Evolutionary conservation across 2,329 filamentous ascomycete species (phyloP), one percentile per base, ranked within the genome.

Genomic region (Madurella mycetomatis): DNA sequence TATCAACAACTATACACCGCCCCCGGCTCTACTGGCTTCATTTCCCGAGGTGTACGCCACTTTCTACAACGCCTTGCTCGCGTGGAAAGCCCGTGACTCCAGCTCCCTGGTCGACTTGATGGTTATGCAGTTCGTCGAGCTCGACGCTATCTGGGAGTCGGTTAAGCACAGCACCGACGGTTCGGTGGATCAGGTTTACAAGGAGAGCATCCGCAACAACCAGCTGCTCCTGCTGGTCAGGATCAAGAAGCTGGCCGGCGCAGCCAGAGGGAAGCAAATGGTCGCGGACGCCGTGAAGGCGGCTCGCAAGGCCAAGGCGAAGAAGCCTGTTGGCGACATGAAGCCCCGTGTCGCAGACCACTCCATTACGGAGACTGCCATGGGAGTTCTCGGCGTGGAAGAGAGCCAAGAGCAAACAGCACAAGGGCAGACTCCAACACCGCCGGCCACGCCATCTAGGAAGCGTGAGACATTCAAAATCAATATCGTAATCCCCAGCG

Each of bases 91-190:
- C 1, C 82, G 88, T 49, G 89, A 92, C 66, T 89, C 87, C 0
- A 85, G 85, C 51, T 85, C 88, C 0, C 75, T 94, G 4, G 83
- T 92, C 49, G 87, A 92, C 63, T 86, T 90, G 52, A 92, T 94
- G 88, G 78, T 92, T n/a, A 80, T 89, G 64, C 88, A 90, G 60
- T 92, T 92, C 68, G 87, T 92, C 16, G 88, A 91, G 66, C 79
- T 94, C 2, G 89, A 94, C 65, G 86, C 86, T 37, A 92, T 92
- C 46, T 88, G 88, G 77, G 87, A 91, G 66, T 88, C 86, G 2
- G 87, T 94, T 67, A 91, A 90, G 68, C 85, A 90, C 63, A 85
- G 85, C 49, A 88, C 84, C 0, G 84, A 88, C 46, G 84, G 86
- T 40, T 82, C 84, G 15, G 88, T 90, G 2, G 82, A 87, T 1